These are phyloP conservation scores for Entamoeba nuttalli DNA, from an alignment of 208 protist species.

Conservation along the genomic window DNA sequence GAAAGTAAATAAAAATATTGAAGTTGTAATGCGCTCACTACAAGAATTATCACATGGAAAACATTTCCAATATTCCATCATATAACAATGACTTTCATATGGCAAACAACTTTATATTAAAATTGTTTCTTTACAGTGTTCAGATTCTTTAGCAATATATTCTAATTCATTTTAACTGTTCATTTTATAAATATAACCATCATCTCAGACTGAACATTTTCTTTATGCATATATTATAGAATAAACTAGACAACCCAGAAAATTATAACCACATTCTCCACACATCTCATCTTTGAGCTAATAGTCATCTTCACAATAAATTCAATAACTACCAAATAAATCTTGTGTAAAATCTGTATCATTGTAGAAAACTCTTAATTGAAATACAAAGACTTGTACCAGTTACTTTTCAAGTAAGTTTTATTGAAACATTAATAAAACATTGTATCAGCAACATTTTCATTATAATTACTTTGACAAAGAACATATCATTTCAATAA, in stretches of 20 bases:
- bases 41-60: not conserved
- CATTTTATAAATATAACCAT: not conserved
- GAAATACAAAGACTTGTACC: not conserved
- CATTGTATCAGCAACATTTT: too few species aligned
- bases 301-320: not conserved
- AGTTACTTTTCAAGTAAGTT: not conserved
- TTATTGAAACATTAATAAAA: not conserved
- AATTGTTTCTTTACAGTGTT: not conserved
- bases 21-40: not conserved
- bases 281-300: not conserved
- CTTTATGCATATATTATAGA: not conserved
- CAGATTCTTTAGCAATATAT: not conserved
- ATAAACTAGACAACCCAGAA: not conserved
- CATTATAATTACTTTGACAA: too few species aligned
- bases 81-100: not conserved
- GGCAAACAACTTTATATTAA: not conserved
- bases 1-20: not conserved
- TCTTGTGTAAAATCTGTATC: not conserved
- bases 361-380: not conserved
- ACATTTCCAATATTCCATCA: not conserved
- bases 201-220: not conserved
- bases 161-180: too few species aligned
- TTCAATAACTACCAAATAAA: not conserved
- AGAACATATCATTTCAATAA: not conserved
- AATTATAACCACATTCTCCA: not conserved